Base-by-base conservation (phyloP, 208 protist species). In the Histomonas meleagridis region DNA sequence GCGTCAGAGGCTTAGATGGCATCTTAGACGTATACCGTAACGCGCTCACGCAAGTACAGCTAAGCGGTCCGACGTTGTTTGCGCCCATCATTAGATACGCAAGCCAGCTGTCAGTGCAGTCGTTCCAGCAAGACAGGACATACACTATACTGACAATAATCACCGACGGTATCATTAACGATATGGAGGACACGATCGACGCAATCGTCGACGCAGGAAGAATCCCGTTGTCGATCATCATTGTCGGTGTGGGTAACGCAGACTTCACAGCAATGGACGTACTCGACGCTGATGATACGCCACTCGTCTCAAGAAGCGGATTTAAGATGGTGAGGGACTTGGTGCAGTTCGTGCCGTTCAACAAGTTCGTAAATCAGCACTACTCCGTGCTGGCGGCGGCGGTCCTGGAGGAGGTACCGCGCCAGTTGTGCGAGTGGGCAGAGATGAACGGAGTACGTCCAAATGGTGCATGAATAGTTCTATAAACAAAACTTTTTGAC, bases 301-400 rank as follows among this genome's bases (percentile, higher is more conserved):
- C 79, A 65, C n/a, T 91, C 0, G 53, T 65, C 16, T 65, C 51
- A 10, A 3, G 51, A 48, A 9, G 49, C n/a, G 65, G 65, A 43
- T 9, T 55, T 49, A 49, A 60, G 5, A 40, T 28, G 18, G 43
- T 90, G 69, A 35, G 95, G 53, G 95, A 96, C 91, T 95, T 96
- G 91, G 95, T 96, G 21, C 95, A 96, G 92, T 95, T 95, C 79
- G 94, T 95, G 40, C 92, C 93, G 51, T 94, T 95, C n/a, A 92
- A 92, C 0, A 23, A 94, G 51, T 94, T 95, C 43, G 26, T 10
- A n/a, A 93, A 90, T 51, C 21, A 91, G 16, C 62, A 91, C 21
- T 49, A 12, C 32, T 35, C 62, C 23, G 14, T 9, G 9, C 46
- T 94, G 0, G 91, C 92, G 1, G 32, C 49, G 2, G 92, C 92